These are phyloP conservation scores for Diddensiella caesifluorescens DNA, from an alignment of 805 yeast genomes.

Conservation along the genomic window DNA sequence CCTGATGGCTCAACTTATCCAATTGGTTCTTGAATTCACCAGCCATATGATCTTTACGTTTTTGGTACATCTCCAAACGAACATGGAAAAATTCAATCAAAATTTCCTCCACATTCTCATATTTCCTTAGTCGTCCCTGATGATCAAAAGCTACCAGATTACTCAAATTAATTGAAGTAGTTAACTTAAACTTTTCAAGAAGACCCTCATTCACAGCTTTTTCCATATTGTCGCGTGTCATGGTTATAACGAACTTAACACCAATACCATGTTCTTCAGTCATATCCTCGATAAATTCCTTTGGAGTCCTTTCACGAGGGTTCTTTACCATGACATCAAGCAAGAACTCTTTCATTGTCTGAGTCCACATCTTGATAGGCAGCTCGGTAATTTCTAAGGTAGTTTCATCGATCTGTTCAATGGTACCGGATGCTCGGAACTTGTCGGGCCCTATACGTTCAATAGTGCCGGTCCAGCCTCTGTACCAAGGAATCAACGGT, in stretches of 20 bases:
- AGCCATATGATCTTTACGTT: slow-evolving; percentile 76
- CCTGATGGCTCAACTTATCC: slow-evolving; percentile 72
- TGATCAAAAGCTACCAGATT: slow-evolving; percentile 97
- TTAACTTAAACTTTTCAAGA: slow-evolving; percentile 76
- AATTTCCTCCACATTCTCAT: slow-evolving; percentile 69
- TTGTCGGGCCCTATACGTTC: slow-evolving; percentile 56
- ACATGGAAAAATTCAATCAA: slow-evolving; percentile 79
- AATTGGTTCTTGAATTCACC: slow-evolving; percentile 66
- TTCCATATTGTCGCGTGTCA: slow-evolving; percentile 76
- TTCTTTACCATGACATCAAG: slow-evolving; percentile 53
- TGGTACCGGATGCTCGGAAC: slow-evolving; percentile 71
- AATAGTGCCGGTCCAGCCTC: slow-evolving; percentile 89
- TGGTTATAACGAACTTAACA: slow-evolving; percentile 67
- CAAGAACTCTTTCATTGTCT: slow-evolving; percentile 79
- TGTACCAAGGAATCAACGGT: slow-evolving; percentile 87
- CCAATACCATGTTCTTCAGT: slow-evolving; percentile 87
- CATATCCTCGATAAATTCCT: slow-evolving; percentile 84
- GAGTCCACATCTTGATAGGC: slow-evolving; percentile 91
- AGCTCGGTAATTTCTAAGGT: slow-evolving; percentile 87
- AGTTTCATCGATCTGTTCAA: slow-evolving; percentile 73
- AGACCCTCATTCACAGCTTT: slow-evolving; percentile 71
- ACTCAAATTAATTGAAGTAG: slow-evolving; percentile 59
- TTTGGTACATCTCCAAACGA: slow-evolving; percentile 84
- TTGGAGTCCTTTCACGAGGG: slow-evolving; percentile 60
- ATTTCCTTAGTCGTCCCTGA: slow-evolving; percentile 77